Evolutionary conservation across 495 filamentous ascomycete species (phyloP), one percentile per base, ranked within the genome.

Genomic region (Penicillium paxilli): DNA sequence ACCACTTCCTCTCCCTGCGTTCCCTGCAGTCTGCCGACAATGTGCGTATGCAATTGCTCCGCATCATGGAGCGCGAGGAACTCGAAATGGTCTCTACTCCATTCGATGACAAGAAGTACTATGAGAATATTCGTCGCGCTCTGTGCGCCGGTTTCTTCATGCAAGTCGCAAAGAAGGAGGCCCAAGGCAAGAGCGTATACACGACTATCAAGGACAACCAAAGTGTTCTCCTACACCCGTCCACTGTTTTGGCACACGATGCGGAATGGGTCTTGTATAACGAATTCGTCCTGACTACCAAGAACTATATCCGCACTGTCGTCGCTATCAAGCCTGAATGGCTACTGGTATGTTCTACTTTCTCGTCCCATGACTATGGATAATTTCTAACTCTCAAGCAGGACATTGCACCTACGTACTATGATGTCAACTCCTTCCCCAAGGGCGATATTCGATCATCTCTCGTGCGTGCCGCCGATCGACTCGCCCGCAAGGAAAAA

Each of bases 111-210:
- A 97, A 96, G 80, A 88, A 92, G 57, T 99, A 99, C 75, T 98
- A 97, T 68, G 91, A 83, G 70, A 99, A 99, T 65, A 98, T 99
- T 63, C 88, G 91, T 19, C 86, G 90, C 14, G 94, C 94, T 9
- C 79, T 99, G n/a, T 87, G 96, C 12, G 83, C 91, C 2, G 94
- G 94, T 19, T 99, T 98, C 78, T 99, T 99, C 79, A 99, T 99
- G 94, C 95, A 99, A 65, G 88, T 98, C n/a, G 94, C 94, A 35
- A 97, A 92, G 83, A 88, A 86, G 59, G 89, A 96, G 52, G 72
- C 76, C 30, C 79, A 71, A 40, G 84, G 84, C 58, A 96, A 96
- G 81, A 83, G 81, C 30, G 69, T 72, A 54, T 99, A 99, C 74
- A 82, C 85, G 49, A 99, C 94, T 7, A 86, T 99, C 58, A 98